A percentile compares a stretch with the other conserved stretches of the same genome.
phyloP scores from a whole-genome alignment of 768 basidiomycete species.

The Pisolithus tinctorius region DNA sequence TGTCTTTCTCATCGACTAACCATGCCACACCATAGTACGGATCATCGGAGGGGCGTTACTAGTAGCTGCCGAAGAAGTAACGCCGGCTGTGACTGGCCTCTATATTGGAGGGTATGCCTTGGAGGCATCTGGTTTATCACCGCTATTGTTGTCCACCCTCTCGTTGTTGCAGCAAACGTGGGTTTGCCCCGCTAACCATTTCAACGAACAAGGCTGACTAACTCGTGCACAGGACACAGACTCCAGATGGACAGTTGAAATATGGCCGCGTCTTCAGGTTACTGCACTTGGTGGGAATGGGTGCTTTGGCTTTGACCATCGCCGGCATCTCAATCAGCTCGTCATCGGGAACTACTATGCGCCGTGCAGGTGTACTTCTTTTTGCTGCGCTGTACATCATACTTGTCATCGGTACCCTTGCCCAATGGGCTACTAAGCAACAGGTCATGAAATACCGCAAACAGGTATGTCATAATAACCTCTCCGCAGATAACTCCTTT shows the following conservation, averaged over 20 bases:
- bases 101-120: conserved; percentile 47
- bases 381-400: conserved; percentile 36
- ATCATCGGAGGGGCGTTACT: conserved; percentile 51
- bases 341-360: conserved; percentile 20
- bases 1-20: background rate
- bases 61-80: conserved; percentile 44
- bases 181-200: conserved; percentile 7
- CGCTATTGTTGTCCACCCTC: conserved; percentile 31
- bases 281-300: conserved; percentile 20
- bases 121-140: conserved; percentile 33
- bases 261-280: conserved; percentile 15
- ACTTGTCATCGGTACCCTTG: conserved; percentile 36
- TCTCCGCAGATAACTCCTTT: background rate
- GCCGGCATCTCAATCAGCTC: conserved; percentile 22
- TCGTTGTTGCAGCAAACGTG: conserved; percentile 32
- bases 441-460: conserved; percentile 20
- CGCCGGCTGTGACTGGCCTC: conserved; percentile 34
- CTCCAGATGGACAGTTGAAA: conserved; percentile 15
- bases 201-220: background rate
- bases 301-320: conserved; percentile 28
- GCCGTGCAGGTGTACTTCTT: conserved; percentile 28
- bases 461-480: conserved; percentile 25
- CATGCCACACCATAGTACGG: conserved; percentile 40
- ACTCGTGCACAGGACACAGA: conserved; percentile 21
- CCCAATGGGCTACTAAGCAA: conserved; percentile 49